Evolutionary conservation across 495 filamentous ascomycete genomes (phyloP).

Genomic region (Hypoxylon subgilvum): DNA sequence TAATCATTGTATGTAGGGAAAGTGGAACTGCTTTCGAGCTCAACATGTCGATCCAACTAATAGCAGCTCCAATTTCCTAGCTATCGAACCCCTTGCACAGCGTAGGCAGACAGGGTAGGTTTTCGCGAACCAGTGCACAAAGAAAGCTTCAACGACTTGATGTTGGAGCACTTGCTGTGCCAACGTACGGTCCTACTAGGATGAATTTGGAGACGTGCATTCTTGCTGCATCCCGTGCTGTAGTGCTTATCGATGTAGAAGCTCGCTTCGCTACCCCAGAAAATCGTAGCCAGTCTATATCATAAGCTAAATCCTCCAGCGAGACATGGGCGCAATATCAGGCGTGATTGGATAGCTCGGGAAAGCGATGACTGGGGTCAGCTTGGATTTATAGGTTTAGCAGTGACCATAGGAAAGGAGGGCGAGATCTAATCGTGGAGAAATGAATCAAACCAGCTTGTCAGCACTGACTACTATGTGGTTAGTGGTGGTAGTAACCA

Average conservation of each 20-base stretch:
- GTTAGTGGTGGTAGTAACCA: too few relatives aligned
- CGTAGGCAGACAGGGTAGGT: neutral
- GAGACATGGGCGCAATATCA: constrained; percentile 1
- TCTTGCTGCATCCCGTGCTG: constrained; percentile 20
- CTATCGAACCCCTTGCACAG: neutral
- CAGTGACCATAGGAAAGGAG: too few relatives aligned
- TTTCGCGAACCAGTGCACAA: constrained; percentile 9
- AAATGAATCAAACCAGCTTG: constrained; percentile 21
- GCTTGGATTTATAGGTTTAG: neutral
- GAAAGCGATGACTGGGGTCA: constrained; percentile 7
- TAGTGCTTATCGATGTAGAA: constrained; percentile 3
- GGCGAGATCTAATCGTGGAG: constrained; percentile 14
- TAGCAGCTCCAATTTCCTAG: constrained; percentile 1
- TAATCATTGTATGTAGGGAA: too few relatives aligned
- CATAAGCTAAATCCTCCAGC: neutral
- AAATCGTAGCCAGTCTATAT: too few relatives aligned
- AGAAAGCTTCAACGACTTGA: neutral
- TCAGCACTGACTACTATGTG: too few relatives aligned
- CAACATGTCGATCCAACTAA: constrained; percentile 10
- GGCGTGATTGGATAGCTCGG: constrained; percentile 17
- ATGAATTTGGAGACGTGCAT: neutral
- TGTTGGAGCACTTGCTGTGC: neutral
- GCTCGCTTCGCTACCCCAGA: constrained; percentile 29
- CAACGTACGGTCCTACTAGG: too few relatives aligned
- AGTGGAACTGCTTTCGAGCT: constrained; percentile 14